phyloP scores from a whole-genome alignment of 441 rosid species.

The Iberis amara region DNA sequence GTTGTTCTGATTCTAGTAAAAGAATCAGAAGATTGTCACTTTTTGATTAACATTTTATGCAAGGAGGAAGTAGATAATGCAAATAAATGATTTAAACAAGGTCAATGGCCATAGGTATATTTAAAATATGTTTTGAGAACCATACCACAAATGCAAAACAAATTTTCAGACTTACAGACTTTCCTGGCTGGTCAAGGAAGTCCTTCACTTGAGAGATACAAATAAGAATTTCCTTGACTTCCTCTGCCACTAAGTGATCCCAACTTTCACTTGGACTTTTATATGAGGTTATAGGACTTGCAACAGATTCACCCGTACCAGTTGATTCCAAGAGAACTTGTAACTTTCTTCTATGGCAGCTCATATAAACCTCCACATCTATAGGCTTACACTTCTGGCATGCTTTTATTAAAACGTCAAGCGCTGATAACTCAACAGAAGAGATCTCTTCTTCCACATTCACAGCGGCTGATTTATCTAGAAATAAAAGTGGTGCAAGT shows the following conservation, averaged over 20 bases:
- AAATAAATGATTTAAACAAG: conserved; percentile 12
- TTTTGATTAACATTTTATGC: conserved; percentile 29
- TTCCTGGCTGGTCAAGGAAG: conserved; percentile 48
- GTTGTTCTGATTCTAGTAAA: background rate
- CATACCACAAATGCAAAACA: background rate
- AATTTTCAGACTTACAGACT: conserved; percentile 54
- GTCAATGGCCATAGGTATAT: conserved; percentile 14
- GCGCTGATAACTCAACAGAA: conserved; percentile 63
- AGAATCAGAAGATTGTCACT: conserved; percentile 7
- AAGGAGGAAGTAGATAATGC: conserved; percentile 28
- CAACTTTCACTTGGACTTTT: conserved; percentile 47
- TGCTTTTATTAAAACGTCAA: conserved; percentile 64
- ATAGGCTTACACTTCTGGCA: conserved; percentile 62
- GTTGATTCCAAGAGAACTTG: conserved; percentile 60
- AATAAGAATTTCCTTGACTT: conserved; percentile 69
- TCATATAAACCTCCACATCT: conserved; percentile 58
- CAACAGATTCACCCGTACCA: conserved; percentile 45
- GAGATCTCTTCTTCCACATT: conserved; percentile 41
- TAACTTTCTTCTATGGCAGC: conserved; percentile 75
- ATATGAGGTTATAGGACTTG: conserved; percentile 36
- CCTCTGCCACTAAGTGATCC: conserved; percentile 65
- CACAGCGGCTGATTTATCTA: conserved; percentile 39
- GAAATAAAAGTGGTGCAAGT: conserved; percentile 80
- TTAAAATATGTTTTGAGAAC: conserved; percentile 16
- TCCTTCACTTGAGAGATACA: conserved; percentile 60